A percentile compares a stretch with the other conserved stretches of the same genome.
phyloP scores from a whole-genome alignment of 192 early-diverging fungal genomes.

The Umbelopsis ramanniana region DNA sequence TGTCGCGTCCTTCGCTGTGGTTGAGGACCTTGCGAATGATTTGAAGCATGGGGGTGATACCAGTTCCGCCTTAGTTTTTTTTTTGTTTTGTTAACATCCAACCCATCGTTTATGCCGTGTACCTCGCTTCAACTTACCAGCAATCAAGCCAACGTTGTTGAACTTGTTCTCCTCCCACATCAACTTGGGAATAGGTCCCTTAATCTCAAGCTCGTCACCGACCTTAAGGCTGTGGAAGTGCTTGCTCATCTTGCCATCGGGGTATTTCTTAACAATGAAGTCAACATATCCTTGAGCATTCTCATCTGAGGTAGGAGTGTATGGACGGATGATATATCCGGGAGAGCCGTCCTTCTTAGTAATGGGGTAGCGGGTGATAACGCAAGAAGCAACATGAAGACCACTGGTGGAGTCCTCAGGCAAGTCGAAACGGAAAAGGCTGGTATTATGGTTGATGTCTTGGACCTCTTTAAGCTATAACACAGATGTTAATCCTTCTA shows the following conservation, averaged over 20 bases:
- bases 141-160: conserved; percentile 69
- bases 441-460: conserved; percentile 75
- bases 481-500: too few species aligned
- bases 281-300: conserved; percentile 64
- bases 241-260: conserved; percentile 58
- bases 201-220: conserved; percentile 77
- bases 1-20: conserved; percentile 57
- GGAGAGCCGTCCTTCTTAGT: conserved; percentile 64
- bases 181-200: conserved; percentile 76
- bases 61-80: conserved; percentile 60
- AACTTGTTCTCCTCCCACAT: conserved; percentile 64
- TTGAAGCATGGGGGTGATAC: conserved; percentile 77
- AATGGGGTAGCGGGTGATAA: conserved; percentile 76
- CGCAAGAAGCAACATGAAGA: conserved; percentile 74
- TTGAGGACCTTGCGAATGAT: conserved; percentile 64
- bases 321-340: conserved; percentile 69
- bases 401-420: conserved; percentile 70
- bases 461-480: conserved; percentile 45
- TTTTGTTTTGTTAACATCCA: not conserved
- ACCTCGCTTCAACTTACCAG: conserved; percentile 34
- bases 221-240: conserved; percentile 65
- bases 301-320: conserved; percentile 67
- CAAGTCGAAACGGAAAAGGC: conserved; percentile 68
- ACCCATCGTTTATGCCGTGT: not conserved
- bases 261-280: conserved; percentile 75